A percentile compares a stretch with the other conserved stretches of the same genome.
These are phyloP conservation scores for Hordeum marinum DNA, from an alignment of 176 grass and related monocot species.

Conservation along the genomic window DNA sequence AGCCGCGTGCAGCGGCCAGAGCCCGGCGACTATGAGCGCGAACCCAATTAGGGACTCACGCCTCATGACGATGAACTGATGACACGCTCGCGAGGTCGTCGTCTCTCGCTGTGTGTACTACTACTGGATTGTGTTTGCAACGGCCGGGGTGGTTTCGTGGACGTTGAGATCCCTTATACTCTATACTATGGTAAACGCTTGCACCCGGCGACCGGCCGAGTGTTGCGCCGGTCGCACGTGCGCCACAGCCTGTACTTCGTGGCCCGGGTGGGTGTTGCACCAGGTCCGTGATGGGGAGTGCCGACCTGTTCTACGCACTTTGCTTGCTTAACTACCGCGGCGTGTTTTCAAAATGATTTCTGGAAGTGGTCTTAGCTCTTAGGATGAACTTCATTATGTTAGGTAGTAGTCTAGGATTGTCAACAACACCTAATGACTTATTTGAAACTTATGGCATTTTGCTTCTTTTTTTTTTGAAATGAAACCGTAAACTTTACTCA, in stretches of 20 bases:
- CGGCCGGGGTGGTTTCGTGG: background rate
- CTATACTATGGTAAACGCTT: too few species aligned
- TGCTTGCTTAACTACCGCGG: background rate
- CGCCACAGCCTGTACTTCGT: too few species aligned
- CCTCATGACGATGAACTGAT: conserved; percentile 24
- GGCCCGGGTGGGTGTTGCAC: too few species aligned
- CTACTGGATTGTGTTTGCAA: background rate
- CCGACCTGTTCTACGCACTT: background rate
- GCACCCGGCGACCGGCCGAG: too few species aligned
- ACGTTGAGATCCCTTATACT: too few species aligned
- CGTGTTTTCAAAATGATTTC: background rate
- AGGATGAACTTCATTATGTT: background rate
- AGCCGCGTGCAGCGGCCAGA: background rate
- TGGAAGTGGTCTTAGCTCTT: background rate
- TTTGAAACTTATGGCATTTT: too few species aligned
- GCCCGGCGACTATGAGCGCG: conserved; percentile 4
- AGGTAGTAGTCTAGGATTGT: too few species aligned
- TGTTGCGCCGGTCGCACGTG: too few species aligned
- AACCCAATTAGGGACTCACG: background rate
- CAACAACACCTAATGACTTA: too few species aligned
- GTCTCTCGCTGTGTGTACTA: background rate
- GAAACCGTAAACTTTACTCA: too few species aligned
- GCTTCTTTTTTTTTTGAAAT: too few species aligned
- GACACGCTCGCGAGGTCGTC: background rate
- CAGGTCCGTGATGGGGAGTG: background rate